Percentiles rank a stretch among this genome's conserved stretches.
phyloP scores from a whole-genome alignment of 23 red algal genomes.

The Gracilaria vermiculophylla region DNA sequence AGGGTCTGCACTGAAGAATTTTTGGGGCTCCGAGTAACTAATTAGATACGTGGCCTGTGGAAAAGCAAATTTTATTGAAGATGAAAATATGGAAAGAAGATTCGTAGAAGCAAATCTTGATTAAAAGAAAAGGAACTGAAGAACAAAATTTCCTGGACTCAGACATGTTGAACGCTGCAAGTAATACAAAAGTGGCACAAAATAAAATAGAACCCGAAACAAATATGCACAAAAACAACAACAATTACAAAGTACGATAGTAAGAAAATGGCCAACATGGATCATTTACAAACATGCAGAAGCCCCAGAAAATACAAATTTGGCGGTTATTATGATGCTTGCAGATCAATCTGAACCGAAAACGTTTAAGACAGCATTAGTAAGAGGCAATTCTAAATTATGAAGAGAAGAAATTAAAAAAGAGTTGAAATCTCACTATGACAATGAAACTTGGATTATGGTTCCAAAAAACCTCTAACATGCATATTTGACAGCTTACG shows the following conservation, averaged over 20 bases:
- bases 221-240: no score
- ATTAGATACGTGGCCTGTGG: no score
- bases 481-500: neutral
- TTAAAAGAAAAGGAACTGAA: neutral
- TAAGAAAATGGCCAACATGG: neutral
- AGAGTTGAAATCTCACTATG: neutral
- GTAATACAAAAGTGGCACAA: neutral
- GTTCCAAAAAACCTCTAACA: neutral
- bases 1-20: neutral
- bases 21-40: slow-evolving; percentile 29
- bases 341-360: neutral
- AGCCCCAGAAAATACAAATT: neutral
- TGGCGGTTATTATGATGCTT: neutral
- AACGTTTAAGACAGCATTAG: neutral
- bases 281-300: slow-evolving; percentile 3
- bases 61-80: slow-evolving; percentile 12
- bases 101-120: neutral
- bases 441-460: neutral
- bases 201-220: neutral
- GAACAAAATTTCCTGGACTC: neutral
- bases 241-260: neutral
- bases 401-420: neutral
- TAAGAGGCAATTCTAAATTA: neutral
- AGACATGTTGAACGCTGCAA: no score
- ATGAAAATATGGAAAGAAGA: neutral